Conservation (phyloP, 2,329 filamentous ascomycete species). For the Fusarium redolens region DNA sequence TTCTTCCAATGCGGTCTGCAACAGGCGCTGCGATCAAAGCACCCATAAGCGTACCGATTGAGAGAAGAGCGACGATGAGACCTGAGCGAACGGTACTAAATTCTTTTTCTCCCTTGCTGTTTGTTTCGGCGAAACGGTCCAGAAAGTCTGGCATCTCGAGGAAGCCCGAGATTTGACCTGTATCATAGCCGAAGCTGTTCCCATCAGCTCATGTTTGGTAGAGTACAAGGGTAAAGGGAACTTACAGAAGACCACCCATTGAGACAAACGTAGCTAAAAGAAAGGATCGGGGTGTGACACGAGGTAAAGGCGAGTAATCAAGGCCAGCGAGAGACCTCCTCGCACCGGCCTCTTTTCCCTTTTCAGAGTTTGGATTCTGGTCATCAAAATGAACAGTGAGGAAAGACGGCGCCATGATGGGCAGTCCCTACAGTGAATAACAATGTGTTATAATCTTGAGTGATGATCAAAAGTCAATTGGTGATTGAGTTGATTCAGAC, state of each 20-base stretch:
- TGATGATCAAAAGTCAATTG: background rate
- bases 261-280: constrained; percentile 56
- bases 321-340: constrained; percentile 52
- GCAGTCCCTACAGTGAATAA: background rate
- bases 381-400: constrained; percentile 55
- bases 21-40: constrained; percentile 70
- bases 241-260: constrained; percentile 59
- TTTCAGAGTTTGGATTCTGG: constrained; percentile 55
- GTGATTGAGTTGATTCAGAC: background rate
- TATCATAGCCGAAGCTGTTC: constrained; percentile 58
- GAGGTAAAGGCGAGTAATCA: constrained; percentile 59
- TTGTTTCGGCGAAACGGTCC: constrained; percentile 59
- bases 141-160: constrained; percentile 69
- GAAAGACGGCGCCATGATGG: constrained; percentile 37
- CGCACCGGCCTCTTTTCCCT: constrained; percentile 40
- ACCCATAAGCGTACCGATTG: constrained; percentile 70
- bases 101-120: constrained; percentile 51
- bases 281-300: constrained; percentile 52
- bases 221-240: background rate
- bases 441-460: background rate
- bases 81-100: constrained; percentile 68
- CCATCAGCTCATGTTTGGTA: background rate
- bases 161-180: constrained; percentile 67
- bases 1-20: constrained; percentile 73
- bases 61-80: constrained; percentile 68